These are phyloP conservation scores for Rhododendron vialii DNA, from an alignment of 148 eudicot genomes.

Conservation along the genomic window DNA sequence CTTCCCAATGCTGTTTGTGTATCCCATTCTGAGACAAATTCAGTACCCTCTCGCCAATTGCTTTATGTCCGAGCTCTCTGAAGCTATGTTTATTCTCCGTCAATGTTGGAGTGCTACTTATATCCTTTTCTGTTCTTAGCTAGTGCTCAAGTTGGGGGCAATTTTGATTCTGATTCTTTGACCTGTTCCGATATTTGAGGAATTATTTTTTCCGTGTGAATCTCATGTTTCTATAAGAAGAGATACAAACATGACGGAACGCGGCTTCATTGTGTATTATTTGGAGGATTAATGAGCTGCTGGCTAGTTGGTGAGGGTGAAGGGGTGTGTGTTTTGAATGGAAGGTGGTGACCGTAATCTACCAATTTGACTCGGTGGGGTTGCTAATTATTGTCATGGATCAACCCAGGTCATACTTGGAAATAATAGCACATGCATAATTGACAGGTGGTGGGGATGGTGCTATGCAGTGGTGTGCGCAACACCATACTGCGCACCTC, in stretches of 20 bases:
- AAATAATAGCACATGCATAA: background rate
- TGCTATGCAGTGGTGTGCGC: background rate
- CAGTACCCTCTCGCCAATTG: background rate
- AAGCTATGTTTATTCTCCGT: background rate
- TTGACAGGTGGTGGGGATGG: too few species aligned
- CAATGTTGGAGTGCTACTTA: background rate
- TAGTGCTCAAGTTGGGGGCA: background rate
- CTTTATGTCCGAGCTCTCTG: background rate
- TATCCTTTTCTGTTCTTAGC: background rate
- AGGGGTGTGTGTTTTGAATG: background rate
- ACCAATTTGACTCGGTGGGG: background rate
- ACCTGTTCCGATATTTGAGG: background rate
- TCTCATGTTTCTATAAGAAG: background rate
- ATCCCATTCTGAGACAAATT: conserved; percentile 23
- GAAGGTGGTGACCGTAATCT: background rate
- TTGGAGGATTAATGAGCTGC: background rate
- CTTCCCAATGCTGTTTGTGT: conserved; percentile 41
- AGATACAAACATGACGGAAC: background rate
- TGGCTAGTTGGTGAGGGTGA: background rate
- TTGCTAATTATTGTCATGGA: background rate
- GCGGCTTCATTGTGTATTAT: background rate
- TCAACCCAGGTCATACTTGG: background rate
- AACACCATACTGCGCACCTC: too few species aligned
- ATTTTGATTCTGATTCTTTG: background rate
- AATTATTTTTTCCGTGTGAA: background rate